Evolutionary conservation across 2,329 filamentous ascomycete genomes (phyloP).

Genomic region (Botrytis medusae): DNA sequence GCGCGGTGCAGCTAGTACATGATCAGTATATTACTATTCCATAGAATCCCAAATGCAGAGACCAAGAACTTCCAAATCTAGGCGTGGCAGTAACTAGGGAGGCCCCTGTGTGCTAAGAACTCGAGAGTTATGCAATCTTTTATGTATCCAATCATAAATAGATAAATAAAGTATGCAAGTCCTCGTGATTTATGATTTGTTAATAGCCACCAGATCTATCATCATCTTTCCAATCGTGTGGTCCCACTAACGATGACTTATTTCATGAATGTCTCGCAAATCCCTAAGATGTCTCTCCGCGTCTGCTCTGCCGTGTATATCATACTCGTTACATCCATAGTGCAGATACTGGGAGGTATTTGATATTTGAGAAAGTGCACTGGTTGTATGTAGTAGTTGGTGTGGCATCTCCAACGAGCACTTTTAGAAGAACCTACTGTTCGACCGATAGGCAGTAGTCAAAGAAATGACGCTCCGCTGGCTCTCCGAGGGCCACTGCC

Average conservation of each 20-base stretch:
- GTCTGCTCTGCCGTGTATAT: not conserved
- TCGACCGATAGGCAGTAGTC: not conserved
- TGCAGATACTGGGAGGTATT: not conserved
- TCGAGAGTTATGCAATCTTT: not conserved
- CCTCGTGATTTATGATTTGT: not conserved
- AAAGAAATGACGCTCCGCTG: not conserved
- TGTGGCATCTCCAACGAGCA: not conserved
- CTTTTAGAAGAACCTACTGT: not conserved
- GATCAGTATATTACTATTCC: no score
- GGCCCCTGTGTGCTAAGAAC: not conserved
- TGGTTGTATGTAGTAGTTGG: not conserved
- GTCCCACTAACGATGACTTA: not conserved
- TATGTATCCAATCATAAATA: not conserved
- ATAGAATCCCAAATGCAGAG: not conserved
- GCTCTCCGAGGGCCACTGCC: not conserved
- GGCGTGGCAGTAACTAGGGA: not conserved
- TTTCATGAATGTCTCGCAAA: not conserved
- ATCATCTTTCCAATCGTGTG: not conserved
- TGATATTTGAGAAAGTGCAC: no score
- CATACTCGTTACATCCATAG: not conserved
- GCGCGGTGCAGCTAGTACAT: not conserved
- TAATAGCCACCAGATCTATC: not conserved
- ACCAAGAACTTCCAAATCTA: not conserved
- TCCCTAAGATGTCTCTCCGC: not conserved
- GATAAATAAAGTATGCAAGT: not conserved